Evolutionary conservation across 2,329 filamentous ascomycete genomes (phyloP), one percentile per base, ranked within the genome.

Genomic region (Fusarium pseudograminearum): DNA sequence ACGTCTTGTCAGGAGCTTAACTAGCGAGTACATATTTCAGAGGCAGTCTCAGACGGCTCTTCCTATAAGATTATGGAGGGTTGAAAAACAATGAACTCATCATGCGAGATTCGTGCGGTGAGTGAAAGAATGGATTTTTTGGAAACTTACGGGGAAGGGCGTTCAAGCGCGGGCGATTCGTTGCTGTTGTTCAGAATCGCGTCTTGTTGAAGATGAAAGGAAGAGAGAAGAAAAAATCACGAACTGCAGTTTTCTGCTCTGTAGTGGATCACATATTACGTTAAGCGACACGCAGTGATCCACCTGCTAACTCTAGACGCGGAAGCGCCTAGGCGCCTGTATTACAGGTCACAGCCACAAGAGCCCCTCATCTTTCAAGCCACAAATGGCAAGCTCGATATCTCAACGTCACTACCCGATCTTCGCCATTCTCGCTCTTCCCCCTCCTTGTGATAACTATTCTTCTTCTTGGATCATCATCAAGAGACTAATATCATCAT

Each of bases 31-130:
- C 64, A 71, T 62, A 52, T 72, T 73, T 72, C 74, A 74, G 60
- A 71, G 74, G 76, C 73, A 69, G 81, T 83, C 81, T 83, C 76
- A 83, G 80, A 83, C 81, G 81, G 81, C 81, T 83, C 81, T 83
- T 83, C 81, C 81, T 83, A 80, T 77, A 74, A 77, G 72, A 53
- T 70, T 70, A 73, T 73, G 69, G 67, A 76, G 80, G 80, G 79
- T 79, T 79, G 74, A 67, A 78, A 76, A 76, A 73, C n/a, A 80
- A 77, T 74, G 68, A 76, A 75, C 73, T 81, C 81, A 82, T 82
- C 81, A 82, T 82, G 70, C 74, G 74, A 74, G 74, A 76, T 72
- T 65, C 15, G 51, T 44, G 48, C 20, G 28, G 51, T 41, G 31
- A 44, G 31, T 16, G 12, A 15, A 12, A 45, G n/a, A 20, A 46